Percentiles rank a stretch among this genome's conserved stretches.
Evolutionary conservation across 23 red algal genomes (phyloP).

Genomic region (Gracilaria domingensis): DNA sequence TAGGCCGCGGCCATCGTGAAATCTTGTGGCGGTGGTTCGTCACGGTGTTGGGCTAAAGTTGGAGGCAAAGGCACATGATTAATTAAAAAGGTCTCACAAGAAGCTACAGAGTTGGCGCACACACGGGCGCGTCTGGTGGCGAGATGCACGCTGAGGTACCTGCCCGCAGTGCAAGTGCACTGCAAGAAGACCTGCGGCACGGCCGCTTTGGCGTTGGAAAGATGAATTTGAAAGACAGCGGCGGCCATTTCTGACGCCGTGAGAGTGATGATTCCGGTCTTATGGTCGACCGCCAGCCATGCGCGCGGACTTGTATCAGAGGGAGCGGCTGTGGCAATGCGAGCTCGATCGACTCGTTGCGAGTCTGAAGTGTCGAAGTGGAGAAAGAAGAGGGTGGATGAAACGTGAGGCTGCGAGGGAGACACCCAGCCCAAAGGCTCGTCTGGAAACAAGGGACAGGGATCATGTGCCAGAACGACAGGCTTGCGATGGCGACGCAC

Average conservation of each 20-base stretch:
- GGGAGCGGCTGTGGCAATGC: slow-evolving; percentile 57
- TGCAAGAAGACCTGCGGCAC: slow-evolving; percentile 9
- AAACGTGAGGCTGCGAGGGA: neutral
- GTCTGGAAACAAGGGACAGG: slow-evolving; percentile 38
- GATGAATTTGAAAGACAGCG: slow-evolving; percentile 41
- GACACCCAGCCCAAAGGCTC: slow-evolving; percentile 63
- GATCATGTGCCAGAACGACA: slow-evolving; percentile 56
- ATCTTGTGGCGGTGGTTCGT: slow-evolving; percentile 14
- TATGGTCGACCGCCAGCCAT: slow-evolving; percentile 66
- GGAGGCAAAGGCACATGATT: slow-evolving; percentile 57
- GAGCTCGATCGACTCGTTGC: slow-evolving; percentile 43
- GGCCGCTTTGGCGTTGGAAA: slow-evolving; percentile 5
- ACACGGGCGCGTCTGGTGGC: slow-evolving; percentile 50
- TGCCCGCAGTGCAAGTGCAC: slow-evolving; percentile 40
- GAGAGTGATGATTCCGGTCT: slow-evolving; percentile 49
- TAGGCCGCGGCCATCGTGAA: slow-evolving; percentile 53
- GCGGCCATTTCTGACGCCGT: slow-evolving; percentile 36
- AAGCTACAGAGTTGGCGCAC: neutral
- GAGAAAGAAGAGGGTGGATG: slow-evolving; percentile 67
- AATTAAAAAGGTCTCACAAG: slow-evolving; percentile 53
- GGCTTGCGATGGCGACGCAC: slow-evolving; percentile 7
- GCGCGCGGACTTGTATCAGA: slow-evolving; percentile 42
- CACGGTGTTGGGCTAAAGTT: slow-evolving; percentile 2
- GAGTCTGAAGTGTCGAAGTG: slow-evolving; percentile 69
- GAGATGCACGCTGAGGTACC: slow-evolving; percentile 42